These are phyloP conservation scores for Quercus glauca DNA, from an alignment of 306 rosid species.

Conservation along the genomic window DNA sequence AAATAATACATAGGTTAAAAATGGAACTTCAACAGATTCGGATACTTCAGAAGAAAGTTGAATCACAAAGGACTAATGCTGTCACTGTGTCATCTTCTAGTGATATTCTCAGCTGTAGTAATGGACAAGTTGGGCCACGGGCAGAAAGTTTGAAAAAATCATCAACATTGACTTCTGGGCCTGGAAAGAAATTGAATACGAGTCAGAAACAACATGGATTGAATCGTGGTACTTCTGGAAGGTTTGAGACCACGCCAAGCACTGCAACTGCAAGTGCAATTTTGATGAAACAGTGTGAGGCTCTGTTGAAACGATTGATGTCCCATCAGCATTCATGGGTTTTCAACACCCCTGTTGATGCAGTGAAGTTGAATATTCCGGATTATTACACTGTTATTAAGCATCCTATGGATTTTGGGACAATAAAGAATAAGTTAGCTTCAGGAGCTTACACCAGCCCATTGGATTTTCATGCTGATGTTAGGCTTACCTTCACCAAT, in stretches of 20 bases:
- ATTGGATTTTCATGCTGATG: slow-evolving; percentile 55
- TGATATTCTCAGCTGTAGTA: slow-evolving; percentile 69
- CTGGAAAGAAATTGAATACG: slow-evolving; percentile 30
- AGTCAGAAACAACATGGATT: slow-evolving; percentile 44
- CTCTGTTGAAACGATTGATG: slow-evolving; percentile 61
- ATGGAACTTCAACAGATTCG: slow-evolving; percentile 67
- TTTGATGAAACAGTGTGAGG: slow-evolving; percentile 73
- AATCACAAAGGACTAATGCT: slow-evolving; percentile 47
- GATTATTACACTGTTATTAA: slow-evolving; percentile 72
- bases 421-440: slow-evolving; percentile 52
- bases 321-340: slow-evolving; percentile 61
- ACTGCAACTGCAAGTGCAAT: slow-evolving; percentile 36
- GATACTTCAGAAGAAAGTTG: slow-evolving; percentile 57
- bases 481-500: slow-evolving; percentile 68
- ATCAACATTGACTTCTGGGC: slow-evolving; percentile 31
- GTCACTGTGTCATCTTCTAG: slow-evolving; percentile 66
- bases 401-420: slow-evolving; percentile 87
- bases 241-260: slow-evolving; percentile 44
- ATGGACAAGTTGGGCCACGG: slow-evolving; percentile 43
- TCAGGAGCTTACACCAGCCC: slow-evolving; percentile 54
- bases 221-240: slow-evolving; percentile 54
- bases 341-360: slow-evolving; percentile 76
- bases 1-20: slow-evolving; percentile 44
- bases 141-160: slow-evolving; percentile 36
- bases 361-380: slow-evolving; percentile 64